A percentile compares a stretch with the other conserved stretches of the same genome.
These are phyloP conservation scores for Schizochytrium sp. DNA, from an alignment of 108 stramenopile species.

Conservation along the genomic window DNA sequence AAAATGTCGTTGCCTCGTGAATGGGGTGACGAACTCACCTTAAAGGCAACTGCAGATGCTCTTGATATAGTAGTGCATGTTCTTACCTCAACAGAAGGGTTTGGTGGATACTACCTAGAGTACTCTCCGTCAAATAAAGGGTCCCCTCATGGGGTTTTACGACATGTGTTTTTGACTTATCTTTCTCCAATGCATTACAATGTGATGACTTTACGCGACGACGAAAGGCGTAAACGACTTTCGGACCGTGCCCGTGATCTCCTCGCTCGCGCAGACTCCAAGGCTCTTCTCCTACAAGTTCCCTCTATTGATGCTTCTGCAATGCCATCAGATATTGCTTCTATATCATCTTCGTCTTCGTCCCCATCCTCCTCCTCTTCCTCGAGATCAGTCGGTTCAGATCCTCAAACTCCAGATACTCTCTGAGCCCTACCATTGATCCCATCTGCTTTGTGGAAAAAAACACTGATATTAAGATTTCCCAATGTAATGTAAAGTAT, in stretches of 20 bases:
- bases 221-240: neutral
- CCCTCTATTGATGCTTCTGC: neutral
- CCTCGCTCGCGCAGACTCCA: neutral
- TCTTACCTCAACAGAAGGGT: constrained; percentile 31
- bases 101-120: constrained; percentile 44
- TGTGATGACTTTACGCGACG: constrained; percentile 47
- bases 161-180: constrained; percentile 58
- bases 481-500: too few species aligned
- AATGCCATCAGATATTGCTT: neutral
- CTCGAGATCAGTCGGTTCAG: too few species aligned
- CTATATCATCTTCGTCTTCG: too few species aligned
- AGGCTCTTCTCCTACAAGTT: constrained; percentile 4
- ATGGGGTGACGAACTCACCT: constrained; percentile 63
- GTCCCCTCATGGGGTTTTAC: neutral
- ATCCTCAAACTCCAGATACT: too few species aligned
- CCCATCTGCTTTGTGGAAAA: too few species aligned
- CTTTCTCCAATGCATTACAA: constrained; percentile 61
- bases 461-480: too few species aligned
- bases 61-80: constrained; percentile 18
- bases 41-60: constrained; percentile 55
- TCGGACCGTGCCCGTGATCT: constrained; percentile 19
- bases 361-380: too few species aligned
- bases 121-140: neutral
- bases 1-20: neutral
- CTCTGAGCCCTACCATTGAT: too few species aligned